Conservation (phyloP, 768 basidiomycete genomes). For the Cystofilobasidium bisporidii region DNA sequence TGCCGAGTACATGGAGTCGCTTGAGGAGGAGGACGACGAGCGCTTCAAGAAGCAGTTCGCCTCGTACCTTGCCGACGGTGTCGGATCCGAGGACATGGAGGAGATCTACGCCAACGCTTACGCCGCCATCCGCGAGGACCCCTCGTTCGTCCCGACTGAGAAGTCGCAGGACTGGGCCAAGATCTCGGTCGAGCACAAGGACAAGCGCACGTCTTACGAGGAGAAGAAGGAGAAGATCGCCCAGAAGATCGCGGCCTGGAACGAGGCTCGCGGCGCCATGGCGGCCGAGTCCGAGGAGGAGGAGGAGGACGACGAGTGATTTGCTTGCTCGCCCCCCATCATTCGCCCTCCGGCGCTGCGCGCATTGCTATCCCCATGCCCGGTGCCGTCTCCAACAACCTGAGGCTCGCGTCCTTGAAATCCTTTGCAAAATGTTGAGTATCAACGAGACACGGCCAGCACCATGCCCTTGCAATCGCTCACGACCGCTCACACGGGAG, state of each 20-base stretch:
- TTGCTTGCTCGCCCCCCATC: too few species aligned
- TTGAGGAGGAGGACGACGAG: constrained; percentile 99
- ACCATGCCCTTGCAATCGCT: too few species aligned
- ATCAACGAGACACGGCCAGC: too few species aligned
- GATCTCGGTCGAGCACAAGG: constrained; percentile 64
- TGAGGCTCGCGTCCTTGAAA: too few species aligned
- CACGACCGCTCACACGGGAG: too few species aligned
- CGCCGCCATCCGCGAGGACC: constrained; percentile 91
- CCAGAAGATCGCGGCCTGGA: constrained; percentile 82
- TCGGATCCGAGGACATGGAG: constrained; percentile 94
- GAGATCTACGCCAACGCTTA: constrained; percentile 89
- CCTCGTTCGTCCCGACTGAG: constrained; percentile 75
- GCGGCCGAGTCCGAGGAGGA: constrained; percentile 35
- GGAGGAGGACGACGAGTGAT: constrained; percentile 50
- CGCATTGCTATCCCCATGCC: too few species aligned
- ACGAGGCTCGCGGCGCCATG: constrained; percentile 49
- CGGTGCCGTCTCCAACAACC: too few species aligned
- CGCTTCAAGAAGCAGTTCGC: constrained; percentile 95
- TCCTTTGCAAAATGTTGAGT: too few species aligned
- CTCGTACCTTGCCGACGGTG: constrained; percentile 84
- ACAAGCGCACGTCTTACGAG: constrained; percentile 58
- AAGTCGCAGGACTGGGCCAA: constrained; percentile 87
- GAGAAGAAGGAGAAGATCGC: constrained; percentile 73
- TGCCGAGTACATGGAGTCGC: constrained; percentile 97
- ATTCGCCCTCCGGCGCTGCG: too few species aligned